Percentiles rank a stretch among this genome's conserved stretches.
Conservation (phyloP, 306 rosid species). For the Myrica gale region DNA sequence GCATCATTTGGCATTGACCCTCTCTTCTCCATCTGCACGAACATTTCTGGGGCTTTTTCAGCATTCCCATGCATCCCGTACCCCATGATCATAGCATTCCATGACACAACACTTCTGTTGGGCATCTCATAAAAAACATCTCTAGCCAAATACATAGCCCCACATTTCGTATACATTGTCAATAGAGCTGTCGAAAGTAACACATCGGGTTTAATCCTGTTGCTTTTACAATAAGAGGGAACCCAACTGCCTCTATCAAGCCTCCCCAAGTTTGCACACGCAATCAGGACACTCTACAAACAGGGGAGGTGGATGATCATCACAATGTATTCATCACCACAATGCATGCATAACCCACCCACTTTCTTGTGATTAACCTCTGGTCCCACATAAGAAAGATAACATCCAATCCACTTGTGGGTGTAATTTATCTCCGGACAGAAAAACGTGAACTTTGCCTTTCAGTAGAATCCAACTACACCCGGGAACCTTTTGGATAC, state of each 20-base stretch:
- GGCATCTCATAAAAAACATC: conserved; percentile 59
- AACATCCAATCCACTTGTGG: conserved; percentile 34
- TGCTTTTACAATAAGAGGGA: conserved; percentile 46
- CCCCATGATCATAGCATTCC: conserved; percentile 72
- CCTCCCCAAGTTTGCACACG: conserved; percentile 60
- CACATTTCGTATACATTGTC: conserved; percentile 64
- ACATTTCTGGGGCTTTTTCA: conserved; percentile 46
- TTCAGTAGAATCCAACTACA: conserved; percentile 68
- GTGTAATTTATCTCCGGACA: conserved; percentile 45
- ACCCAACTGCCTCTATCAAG: conserved; percentile 47
- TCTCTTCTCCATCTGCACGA: conserved; percentile 52
- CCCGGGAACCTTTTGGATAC: conserved; percentile 66
- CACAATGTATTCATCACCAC: background rate
- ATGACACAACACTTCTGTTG: conserved; percentile 45
- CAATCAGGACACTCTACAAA: too few relatives aligned
- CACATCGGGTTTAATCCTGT: conserved; percentile 41
- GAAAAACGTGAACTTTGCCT: conserved; percentile 49
- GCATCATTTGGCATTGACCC: conserved; percentile 52
- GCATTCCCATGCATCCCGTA: conserved; percentile 60
- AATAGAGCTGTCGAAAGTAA: conserved; percentile 60
- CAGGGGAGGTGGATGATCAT: too few relatives aligned
- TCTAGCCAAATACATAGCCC: conserved; percentile 57
- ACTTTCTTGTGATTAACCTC: conserved; percentile 5
- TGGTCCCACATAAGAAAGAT: conserved; percentile 8
- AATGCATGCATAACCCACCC: background rate